A percentile compares a stretch with the other conserved stretches of the same genome.
These are phyloP conservation scores for Coffea canephora DNA, from an alignment of 257 asterid species.

Conservation along the genomic window DNA sequence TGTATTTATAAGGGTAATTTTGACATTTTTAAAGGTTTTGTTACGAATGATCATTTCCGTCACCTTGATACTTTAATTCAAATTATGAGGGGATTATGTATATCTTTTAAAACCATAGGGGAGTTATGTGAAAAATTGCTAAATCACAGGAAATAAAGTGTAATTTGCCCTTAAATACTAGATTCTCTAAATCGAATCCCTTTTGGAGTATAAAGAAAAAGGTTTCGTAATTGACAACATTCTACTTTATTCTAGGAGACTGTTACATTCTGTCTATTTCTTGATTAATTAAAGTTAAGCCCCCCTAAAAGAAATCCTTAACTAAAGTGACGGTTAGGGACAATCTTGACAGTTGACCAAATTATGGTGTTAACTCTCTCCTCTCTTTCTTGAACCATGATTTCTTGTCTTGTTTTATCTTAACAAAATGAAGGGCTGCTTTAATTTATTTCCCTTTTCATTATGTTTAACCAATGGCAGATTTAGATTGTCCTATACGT, in stretches of 20 bases:
- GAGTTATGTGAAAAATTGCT: too few species aligned
- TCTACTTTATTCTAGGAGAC: neutral
- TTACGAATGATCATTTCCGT: too few species aligned
- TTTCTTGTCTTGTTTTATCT: conserved; percentile 16
- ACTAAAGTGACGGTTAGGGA: neutral
- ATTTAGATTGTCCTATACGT: neutral
- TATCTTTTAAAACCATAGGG: too few species aligned
- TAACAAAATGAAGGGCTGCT: conserved; percentile 5
- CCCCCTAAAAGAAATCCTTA: neutral
- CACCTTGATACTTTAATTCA: too few species aligned
- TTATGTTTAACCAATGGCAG: neutral
- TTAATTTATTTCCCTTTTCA: neutral
- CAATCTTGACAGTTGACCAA: conserved; percentile 18
- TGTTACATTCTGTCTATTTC: neutral
- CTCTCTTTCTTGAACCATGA: neutral
- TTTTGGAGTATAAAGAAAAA: conserved; percentile 4
- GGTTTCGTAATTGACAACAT: neutral
- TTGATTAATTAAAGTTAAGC: neutral
- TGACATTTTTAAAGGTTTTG: too few species aligned
- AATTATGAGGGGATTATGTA: too few species aligned
- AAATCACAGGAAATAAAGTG: too few species aligned
- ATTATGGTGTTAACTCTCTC: neutral
- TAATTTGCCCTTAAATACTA: neutral
- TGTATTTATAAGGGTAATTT: too few species aligned
- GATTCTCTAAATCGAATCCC: conserved; percentile 13